phyloP scores from a whole-genome alignment of 768 basidiomycete species.

The Hypsizygus marmoreus region DNA sequence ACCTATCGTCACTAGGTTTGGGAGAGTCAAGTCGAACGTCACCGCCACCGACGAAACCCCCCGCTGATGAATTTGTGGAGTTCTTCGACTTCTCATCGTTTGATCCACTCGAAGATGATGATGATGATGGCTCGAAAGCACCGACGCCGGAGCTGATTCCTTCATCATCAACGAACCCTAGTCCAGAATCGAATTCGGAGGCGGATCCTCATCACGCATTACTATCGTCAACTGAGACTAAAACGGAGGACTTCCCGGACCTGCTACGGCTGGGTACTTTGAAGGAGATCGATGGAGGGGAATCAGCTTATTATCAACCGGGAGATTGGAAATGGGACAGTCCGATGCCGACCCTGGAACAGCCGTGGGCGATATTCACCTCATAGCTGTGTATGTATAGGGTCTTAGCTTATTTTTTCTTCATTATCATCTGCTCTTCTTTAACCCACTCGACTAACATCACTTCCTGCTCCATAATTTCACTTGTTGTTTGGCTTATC shows the following conservation, averaged over 20 bases:
- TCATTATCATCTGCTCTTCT: conserved; percentile 21
- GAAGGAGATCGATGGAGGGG: conserved; percentile 77
- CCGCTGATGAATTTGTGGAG: conserved; percentile 55
- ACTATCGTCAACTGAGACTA: conserved; percentile 46
- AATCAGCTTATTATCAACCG: conserved; percentile 65
- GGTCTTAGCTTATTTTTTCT: conserved; percentile 38
- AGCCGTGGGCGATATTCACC: conserved; percentile 73
- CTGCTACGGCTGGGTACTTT: conserved; percentile 59
- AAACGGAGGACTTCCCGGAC: conserved; percentile 57
- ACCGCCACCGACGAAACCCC: conserved; percentile 25
- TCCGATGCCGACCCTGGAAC: conserved; percentile 63
- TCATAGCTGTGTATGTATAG: conserved; percentile 44
- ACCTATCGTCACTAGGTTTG: conserved; percentile 36
- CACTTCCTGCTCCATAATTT: conserved; percentile 19
- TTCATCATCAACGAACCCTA: conserved; percentile 73
- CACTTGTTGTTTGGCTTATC: conserved; percentile 28
- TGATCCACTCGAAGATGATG: conserved; percentile 53
- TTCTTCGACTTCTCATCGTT: conserved; percentile 73
- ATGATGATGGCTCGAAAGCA: conserved; percentile 62
- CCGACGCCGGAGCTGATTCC: conserved; percentile 73
- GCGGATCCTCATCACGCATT: conserved; percentile 51
- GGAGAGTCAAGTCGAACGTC: conserved; percentile 30
- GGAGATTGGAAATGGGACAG: conserved; percentile 76
- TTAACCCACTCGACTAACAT: conserved; percentile 17
- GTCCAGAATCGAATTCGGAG: conserved; percentile 75